Base-by-base conservation (phyloP, 768 basidiomycete species). In the Xerocomus potaroensis region DNA sequence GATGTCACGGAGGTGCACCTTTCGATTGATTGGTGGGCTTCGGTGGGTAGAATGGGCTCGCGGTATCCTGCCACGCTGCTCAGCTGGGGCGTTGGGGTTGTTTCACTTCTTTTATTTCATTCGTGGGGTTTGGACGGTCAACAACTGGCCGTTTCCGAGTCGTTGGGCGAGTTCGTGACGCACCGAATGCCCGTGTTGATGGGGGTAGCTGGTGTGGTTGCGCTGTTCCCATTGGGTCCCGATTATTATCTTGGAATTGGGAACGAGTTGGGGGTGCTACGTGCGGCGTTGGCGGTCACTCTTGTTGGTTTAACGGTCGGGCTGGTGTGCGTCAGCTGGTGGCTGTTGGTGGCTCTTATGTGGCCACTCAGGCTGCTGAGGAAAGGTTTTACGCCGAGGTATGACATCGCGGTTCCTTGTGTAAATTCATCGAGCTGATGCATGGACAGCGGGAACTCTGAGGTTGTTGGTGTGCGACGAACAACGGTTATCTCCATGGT, bases 81-180 rank as follows among this genome's bases (percentile, higher is more conserved):
- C 3, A 76, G 77, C 22, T 96, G 93, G 86, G 73, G 81, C 3
- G 69, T 85, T 2, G 91, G 87, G 4, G 65, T 90, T n/a, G 77
- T 81, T 1, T 71, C 77, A 4, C 54, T 87, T 14, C 57, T 83
- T 0, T 45, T 87, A 18, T 83, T 78, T 53, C 64, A 73, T 27
- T 75, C 73, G 6, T 82, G 78, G 79, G 41, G 57, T 22, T 56
- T 65, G 12, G 49, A 56, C 9, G 62, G 63, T 22, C 59, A 69
- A 51, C 54, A 62, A 9, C 79, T 80, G 10, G 72, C 67, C 14
- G 71, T 83, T 18, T 46, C 51, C n/a, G 68, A 75, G 34, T 78
- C 84, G 1, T 62, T 88, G 41, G 41, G 59, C 3, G 45, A 51
- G 19, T 87, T 80, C 57, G 62, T 64, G 41, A 67, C 54, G 34